Base-by-base conservation (phyloP, 192 early-diverging fungal species). In the Kickxella alabastrina region DNA sequence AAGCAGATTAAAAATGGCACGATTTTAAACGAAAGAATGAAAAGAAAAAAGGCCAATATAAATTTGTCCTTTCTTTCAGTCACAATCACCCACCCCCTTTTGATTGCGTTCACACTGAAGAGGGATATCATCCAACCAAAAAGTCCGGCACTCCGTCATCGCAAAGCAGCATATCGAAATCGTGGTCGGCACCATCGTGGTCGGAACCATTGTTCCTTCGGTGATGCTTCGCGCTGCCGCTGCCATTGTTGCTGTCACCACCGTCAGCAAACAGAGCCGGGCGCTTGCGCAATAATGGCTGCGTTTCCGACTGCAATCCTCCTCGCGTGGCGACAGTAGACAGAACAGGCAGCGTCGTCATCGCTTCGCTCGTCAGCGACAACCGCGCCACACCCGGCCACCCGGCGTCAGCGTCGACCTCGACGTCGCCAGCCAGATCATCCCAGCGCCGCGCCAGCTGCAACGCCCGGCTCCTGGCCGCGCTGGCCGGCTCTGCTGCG, bases 391-490 rank as follows among this genome's bases (percentile, higher is more conserved):
- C 22, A 3, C 23, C 43, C 25, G 23, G 43, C 24, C 14, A 8
- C 31, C 43, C 21, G 25, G 21, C 10, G 22, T 24, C 24, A 24
- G 4, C 14, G 14, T 24, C 32, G 43, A 43, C 32, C 15, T 24
- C 15, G 29, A 18, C 66, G 3, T 10, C 49, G 4, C 6, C 43
- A 0, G 40, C 37, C 25, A 68, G 36, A 0, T 49, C 59, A 3
- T 62, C 66, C 66, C 66, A 69, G 44, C 28, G 24, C 0, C 4
- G 27, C 6, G 66, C 66, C 24, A 69, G 59, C 50, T 55, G 36
- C 32, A 17, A 7, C 8, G 38, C 15, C 46, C 29, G 14, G 3
- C 37, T 13, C 26, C 4, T 2, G 3, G 24, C 43, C 22, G 43
- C 24, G 14, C 9, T 14, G 6, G 21, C 25, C 24, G 10, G 43